Base-by-base conservation (phyloP, 805 yeast genomes). In the Ogataea degrootiae region DNA sequence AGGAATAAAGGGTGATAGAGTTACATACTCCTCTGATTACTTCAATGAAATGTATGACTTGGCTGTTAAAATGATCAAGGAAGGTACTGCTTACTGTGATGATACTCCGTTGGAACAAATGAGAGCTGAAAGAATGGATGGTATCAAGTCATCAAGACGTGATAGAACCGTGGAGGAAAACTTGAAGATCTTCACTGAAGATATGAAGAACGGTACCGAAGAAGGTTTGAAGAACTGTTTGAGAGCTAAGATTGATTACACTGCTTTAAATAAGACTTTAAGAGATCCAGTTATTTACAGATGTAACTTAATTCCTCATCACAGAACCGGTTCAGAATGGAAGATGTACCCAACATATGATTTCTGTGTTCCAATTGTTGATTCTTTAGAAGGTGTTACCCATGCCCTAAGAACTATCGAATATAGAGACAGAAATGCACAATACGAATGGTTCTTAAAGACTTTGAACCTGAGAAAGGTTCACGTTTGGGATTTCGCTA, bases 61-160 rank as follows among this genome's bases (percentile, higher is more conserved):
- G 53, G 94, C 96, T 51, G 66, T 92, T 51, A 71, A 87, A 66
- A 69, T 92, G 82, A 94, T 94, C 76, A 87, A 88, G 71, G 96
- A 87, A 49, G 98, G 97, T 53, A 85, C 87, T 58, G 99, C 99
- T 39, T 94, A 94, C 74, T 87, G 96, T 75, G 99, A 94, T 66
- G 98, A 94, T 64, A 94, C 99, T 41, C 87, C 91, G 45, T 80
- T 82, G 60, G 98, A 92, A 63, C 77, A 80, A 68, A 94, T 94
- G 99, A 87, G 99, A 74, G 96, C 91, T 65, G 96, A 94, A 77
- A 87, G 99, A 79, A 89, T 88, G 87, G 97, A 89, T 55, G 99
- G 99, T 69, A 83, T 89, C 58, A 85, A 95, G 47, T 87, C 96
- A 43, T 83, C 79, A 42, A 86, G 97, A 75, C 86, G 99, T 75